Evolutionary conservation across 345 rosid genomes (phyloP).

Genomic region (Linum tenue): DNA sequence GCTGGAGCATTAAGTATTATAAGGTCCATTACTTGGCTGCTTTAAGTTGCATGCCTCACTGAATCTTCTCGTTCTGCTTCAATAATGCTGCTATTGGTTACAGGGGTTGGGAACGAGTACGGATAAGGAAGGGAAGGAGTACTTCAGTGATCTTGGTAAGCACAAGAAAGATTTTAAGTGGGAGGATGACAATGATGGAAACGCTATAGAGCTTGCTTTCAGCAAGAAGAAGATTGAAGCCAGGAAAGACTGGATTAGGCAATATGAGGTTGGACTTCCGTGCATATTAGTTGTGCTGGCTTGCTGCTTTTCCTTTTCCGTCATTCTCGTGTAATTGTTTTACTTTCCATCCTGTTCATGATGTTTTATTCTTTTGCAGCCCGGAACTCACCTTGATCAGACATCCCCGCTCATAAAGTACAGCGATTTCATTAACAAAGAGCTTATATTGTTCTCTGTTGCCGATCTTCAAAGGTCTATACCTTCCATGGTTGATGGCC

Average conservation of each 20-base stretch:
- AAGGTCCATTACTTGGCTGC: slow-evolving; percentile 48
- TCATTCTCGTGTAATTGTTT: neutral
- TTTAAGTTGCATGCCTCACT: neutral
- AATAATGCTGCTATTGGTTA: neutral
- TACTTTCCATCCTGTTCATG: neutral
- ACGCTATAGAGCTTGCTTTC: slow-evolving; percentile 92
- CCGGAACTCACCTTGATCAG: slow-evolving; percentile 88
- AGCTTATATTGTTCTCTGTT: slow-evolving; percentile 86
- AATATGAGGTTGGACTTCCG: slow-evolving; percentile 46
- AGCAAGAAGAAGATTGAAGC: slow-evolving; percentile 95
- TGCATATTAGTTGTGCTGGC: neutral
- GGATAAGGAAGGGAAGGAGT: slow-evolving; percentile 61
- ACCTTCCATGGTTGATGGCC: slow-evolving; percentile 94
- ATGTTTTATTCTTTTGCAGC: slow-evolving; percentile 35
- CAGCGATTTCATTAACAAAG: slow-evolving; percentile 92
- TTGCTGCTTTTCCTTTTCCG: neutral
- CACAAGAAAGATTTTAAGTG: slow-evolving; percentile 88
- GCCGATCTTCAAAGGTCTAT: slow-evolving; percentile 98
- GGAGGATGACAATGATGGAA: slow-evolving; percentile 74
- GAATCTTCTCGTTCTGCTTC: slow-evolving; percentile 1
- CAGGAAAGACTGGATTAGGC: slow-evolving; percentile 91
- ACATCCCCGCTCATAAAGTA: slow-evolving; percentile 48
- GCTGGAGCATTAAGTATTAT: slow-evolving; percentile 89
- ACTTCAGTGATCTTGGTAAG: slow-evolving; percentile 43
- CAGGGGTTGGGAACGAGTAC: slow-evolving; percentile 97